Percentiles rank a stretch among this genome's conserved stretches.
phyloP scores from a whole-genome alignment of 83 land plant genomes.

The Thuja plicata region DNA sequence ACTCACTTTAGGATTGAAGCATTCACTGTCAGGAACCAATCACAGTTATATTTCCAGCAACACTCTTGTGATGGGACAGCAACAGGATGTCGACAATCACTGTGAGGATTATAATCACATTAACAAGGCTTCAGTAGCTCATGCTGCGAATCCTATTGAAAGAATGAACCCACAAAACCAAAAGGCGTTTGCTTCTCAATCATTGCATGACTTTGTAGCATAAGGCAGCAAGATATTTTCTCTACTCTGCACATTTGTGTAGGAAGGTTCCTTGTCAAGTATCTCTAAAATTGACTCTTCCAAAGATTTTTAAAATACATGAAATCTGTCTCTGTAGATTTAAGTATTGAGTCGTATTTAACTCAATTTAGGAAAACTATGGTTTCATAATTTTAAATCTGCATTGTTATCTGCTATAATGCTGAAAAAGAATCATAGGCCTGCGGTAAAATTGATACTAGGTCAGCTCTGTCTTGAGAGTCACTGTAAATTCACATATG shows the following conservation, averaged over 20 bases:
- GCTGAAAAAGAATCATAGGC: neutral
- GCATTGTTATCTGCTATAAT: neutral
- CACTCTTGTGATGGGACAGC: neutral
- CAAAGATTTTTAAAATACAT: neutral
- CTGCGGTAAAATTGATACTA: neutral
- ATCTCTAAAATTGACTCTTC: neutral
- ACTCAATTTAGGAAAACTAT: neutral
- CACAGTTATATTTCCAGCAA: slow-evolving; percentile 27
- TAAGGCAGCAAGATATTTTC: neutral
- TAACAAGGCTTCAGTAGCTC: slow-evolving; percentile 1
- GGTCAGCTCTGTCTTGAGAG: neutral
- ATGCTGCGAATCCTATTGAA: neutral
- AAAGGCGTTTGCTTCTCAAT: slow-evolving; percentile 4
- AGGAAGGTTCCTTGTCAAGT: neutral
- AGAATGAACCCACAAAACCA: neutral
- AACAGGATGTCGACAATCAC: slow-evolving; percentile 1
- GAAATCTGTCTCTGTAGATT: neutral
- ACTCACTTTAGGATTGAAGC: slow-evolving; percentile 76
- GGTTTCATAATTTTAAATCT: neutral
- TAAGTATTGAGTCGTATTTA: neutral
- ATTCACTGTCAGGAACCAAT: slow-evolving; percentile 31
- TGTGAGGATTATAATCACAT: slow-evolving; percentile 8
- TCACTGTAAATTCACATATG: neutral
- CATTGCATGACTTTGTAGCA: slow-evolving; percentile 14
- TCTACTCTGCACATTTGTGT: neutral